Evolutionary conservation across 176 grass and related monocot genomes (phyloP).

Genomic region (Aechmea fasciata): DNA sequence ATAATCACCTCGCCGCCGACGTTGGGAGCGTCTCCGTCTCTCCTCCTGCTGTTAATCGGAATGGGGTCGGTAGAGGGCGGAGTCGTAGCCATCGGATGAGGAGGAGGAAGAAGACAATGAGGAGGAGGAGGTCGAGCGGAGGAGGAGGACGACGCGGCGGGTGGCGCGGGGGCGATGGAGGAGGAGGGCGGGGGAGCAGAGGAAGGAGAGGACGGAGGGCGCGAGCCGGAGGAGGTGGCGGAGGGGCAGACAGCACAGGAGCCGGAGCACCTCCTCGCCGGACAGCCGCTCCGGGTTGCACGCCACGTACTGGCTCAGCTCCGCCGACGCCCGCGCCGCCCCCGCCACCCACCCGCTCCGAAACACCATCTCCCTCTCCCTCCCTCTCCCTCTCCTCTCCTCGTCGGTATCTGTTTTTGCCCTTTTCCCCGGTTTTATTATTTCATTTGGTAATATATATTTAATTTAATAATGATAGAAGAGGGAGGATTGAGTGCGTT

Average conservation of each 20-base stretch:
- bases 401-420: neutral
- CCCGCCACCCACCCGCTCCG: conserved; percentile 42
- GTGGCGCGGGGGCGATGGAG: neutral
- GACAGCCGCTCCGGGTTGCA: conserved; percentile 85
- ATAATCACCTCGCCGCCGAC: too few species aligned
- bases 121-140: neutral
- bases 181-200: conserved; percentile 41
- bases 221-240: conserved; percentile 51
- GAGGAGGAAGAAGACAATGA: neutral
- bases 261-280: conserved; percentile 57
- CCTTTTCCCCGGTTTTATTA: neutral
- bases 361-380: neutral
- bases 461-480: too few species aligned
- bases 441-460: too few species aligned
- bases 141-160: neutral
- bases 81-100: neutral
- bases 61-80: too few species aligned
- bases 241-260: conserved; percentile 71
- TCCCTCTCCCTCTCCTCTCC: neutral
- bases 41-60: too few species aligned
- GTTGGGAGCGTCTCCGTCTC: too few species aligned
- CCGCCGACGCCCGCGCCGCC: conserved; percentile 75
- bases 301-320: conserved; percentile 65
- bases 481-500: too few species aligned
- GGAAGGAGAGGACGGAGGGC: conserved; percentile 40